Evolutionary conservation across 2,329 filamentous ascomycete species (phyloP).

Genomic region (Neopestalotiopsis clavispora): DNA sequence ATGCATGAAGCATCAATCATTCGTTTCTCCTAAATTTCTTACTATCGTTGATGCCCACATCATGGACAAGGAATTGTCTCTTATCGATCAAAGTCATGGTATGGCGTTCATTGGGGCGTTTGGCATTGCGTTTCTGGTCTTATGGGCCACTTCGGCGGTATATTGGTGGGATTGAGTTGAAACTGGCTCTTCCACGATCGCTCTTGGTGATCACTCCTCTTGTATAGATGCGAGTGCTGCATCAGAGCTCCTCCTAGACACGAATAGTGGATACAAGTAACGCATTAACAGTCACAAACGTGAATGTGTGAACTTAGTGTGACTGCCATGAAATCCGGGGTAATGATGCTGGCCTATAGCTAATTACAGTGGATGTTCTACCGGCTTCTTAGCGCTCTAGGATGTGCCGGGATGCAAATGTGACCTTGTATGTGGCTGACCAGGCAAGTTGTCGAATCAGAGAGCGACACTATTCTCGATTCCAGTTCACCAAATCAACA

Average conservation of each 20-base stretch:
- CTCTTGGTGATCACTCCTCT: not conserved
- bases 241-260: not conserved
- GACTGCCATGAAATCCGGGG: no score
- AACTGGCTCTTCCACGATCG: not conserved
- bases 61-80: not conserved
- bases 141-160: not conserved
- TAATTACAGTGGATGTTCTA: no score
- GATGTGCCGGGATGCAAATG: no score
- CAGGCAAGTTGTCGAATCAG: no score
- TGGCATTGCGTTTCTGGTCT: not conserved
- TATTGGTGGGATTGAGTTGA: not conserved
- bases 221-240: not conserved
- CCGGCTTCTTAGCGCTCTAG: no score
- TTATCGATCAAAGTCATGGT: not conserved
- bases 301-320: no score
- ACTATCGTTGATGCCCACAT: slow-evolving; percentile 8
- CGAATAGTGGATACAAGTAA: no score
- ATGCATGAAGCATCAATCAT: not conserved
- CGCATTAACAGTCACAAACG: no score
- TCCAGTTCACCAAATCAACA: no score
- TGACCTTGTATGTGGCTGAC: no score
- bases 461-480: no score
- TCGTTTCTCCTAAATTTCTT: not conserved
- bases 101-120: not conserved
- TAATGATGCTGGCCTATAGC: no score